A percentile compares a stretch with the other conserved stretches of the same genome.
These are phyloP conservation scores for Xylariaceae sp. DNA, from an alignment of 2,329 filamentous ascomycete genomes.

Conservation along the genomic window DNA sequence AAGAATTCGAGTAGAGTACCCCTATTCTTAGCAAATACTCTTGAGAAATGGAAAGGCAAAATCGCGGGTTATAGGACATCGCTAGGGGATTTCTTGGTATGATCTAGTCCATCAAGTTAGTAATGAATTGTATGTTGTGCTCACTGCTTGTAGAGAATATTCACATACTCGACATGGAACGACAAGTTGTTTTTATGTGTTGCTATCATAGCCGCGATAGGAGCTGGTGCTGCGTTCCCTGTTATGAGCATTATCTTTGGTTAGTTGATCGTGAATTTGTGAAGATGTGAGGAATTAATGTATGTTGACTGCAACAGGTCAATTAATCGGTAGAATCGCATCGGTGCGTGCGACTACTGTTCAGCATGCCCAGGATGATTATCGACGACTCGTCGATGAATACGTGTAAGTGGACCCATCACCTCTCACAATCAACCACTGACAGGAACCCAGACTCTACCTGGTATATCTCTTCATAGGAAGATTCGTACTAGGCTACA, in stretches of 20 bases:
- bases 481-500: slow-evolving; percentile 58
- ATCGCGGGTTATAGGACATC: slow-evolving; percentile 21
- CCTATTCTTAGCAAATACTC: slow-evolving; percentile 11
- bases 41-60: slow-evolving; percentile 15
- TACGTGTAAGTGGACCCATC: slow-evolving; percentile 37
- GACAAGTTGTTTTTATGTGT: slow-evolving; percentile 26
- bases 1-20: slow-evolving; percentile 8
- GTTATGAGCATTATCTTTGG: slow-evolving; percentile 55
- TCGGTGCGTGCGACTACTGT: slow-evolving; percentile 21
- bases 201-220: slow-evolving; percentile 26
- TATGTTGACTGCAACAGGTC: slow-evolving; percentile 31
- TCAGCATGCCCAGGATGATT: slow-evolving; percentile 22
- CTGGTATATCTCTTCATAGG: slow-evolving; percentile 67
- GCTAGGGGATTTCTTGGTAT: slow-evolving; percentile 25
- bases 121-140: slow-evolving; percentile 24
- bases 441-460: slow-evolving; percentile 47
- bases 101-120: too few relatives aligned
- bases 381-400: slow-evolving; percentile 37
- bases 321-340: slow-evolving; percentile 45
- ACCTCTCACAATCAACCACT: background rate
- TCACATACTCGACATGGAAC: slow-evolving; percentile 28
- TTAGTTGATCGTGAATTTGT: slow-evolving; percentile 19
- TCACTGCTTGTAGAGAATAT: slow-evolving; percentile 27
- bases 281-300: too few relatives aligned
- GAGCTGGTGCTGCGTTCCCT: slow-evolving; percentile 30